A percentile compares a stretch with the other conserved stretches of the same genome.
Conservation (phyloP, 164 flowering plant species). For the Vitis riparia region DNA sequence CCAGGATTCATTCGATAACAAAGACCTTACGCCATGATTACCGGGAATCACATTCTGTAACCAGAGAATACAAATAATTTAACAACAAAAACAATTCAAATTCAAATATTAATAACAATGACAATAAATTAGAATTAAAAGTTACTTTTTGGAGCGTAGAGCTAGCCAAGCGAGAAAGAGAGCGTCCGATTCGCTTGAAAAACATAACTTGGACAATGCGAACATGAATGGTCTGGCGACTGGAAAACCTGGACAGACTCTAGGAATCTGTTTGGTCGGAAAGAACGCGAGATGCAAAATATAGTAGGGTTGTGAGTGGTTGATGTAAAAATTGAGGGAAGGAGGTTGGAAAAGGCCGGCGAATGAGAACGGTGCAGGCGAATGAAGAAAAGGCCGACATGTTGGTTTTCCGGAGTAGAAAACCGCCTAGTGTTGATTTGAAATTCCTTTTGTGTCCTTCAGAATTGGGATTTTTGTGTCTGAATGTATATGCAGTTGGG, state of each 20-base stretch:
- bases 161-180: conserved; percentile 8
- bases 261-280: background rate
- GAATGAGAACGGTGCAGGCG: too few relatives aligned
- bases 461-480: too few relatives aligned
- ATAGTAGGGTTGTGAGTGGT: background rate
- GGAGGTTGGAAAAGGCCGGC: too few relatives aligned
- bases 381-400: too few relatives aligned
- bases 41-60: conserved; percentile 16
- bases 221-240: conserved; percentile 4
- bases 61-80: background rate
- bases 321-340: too few relatives aligned
- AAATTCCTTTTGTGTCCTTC: too few relatives aligned
- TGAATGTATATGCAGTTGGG: too few relatives aligned
- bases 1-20: conserved; percentile 1
- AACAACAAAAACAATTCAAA: too few relatives aligned
- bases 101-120: too few relatives aligned
- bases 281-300: background rate
- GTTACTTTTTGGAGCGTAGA: conserved; percentile 13
- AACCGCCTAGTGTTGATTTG: too few relatives aligned
- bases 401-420: too few relatives aligned
- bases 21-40: conserved; percentile 6
- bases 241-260: background rate
- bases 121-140: background rate
- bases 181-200: conserved; percentile 16
- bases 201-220: conserved; percentile 2